phyloP scores from a whole-genome alignment of 345 rosid genomes.

The Rhizophora mangle region DNA sequence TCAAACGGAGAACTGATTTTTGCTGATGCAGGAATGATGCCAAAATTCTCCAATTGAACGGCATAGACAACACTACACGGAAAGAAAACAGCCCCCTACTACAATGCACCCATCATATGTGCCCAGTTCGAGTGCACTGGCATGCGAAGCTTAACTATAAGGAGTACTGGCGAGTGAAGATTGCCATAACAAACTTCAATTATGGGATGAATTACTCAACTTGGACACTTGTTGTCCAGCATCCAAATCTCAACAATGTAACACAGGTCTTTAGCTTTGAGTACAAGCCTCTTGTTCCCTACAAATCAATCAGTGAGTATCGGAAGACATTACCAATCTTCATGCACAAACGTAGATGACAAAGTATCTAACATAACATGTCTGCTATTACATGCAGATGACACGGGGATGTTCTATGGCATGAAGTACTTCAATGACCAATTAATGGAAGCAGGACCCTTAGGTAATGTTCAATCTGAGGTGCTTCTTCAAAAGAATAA shows the following conservation, averaged over 20 bases:
- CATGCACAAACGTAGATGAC: background rate
- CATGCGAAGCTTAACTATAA: slow-evolving; percentile 71
- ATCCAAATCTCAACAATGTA: slow-evolving; percentile 79
- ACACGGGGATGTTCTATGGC: slow-evolving; percentile 85
- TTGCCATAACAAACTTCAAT: slow-evolving; percentile 66
- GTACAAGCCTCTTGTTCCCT: slow-evolving; percentile 72
- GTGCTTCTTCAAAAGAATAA: slow-evolving; percentile 72
- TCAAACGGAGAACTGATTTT: background rate
- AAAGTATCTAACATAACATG: background rate
- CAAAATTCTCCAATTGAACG: slow-evolving; percentile 54
- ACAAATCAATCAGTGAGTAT: slow-evolving; percentile 59
- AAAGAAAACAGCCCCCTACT: slow-evolving; percentile 60
- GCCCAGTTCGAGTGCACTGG: slow-evolving; percentile 80
- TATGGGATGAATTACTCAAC: slow-evolving; percentile 65
- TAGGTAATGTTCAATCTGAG: slow-evolving; percentile 87
- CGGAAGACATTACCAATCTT: background rate
- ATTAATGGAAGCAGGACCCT: slow-evolving; percentile 83
- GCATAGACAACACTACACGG: slow-evolving; percentile 47
- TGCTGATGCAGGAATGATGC: slow-evolving; percentile 56
- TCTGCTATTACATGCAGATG: slow-evolving; percentile 46
- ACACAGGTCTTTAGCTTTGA: slow-evolving; percentile 87
- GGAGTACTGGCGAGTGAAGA: slow-evolving; percentile 79
- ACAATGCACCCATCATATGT: slow-evolving; percentile 84
- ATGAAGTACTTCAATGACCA: slow-evolving; percentile 72
- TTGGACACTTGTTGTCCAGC: slow-evolving; percentile 73